Evolutionary conservation across 768 basidiomycete species (phyloP).

Genomic region (Naganishia randhawae): DNA sequence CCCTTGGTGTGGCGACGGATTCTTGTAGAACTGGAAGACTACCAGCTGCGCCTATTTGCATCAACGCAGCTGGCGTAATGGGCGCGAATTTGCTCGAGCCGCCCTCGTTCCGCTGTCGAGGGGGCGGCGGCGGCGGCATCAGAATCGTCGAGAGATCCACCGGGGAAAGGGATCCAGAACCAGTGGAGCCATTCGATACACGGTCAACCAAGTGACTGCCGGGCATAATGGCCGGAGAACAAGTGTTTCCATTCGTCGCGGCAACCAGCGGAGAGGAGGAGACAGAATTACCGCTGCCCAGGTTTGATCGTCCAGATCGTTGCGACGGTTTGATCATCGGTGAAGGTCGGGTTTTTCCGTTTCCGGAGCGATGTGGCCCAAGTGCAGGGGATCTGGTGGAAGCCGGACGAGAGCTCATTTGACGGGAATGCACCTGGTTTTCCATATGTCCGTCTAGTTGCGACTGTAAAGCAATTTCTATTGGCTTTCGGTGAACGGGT

Average conservation of each 20-base stretch:
- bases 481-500: constrained; percentile 15
- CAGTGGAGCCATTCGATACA: constrained; percentile 31
- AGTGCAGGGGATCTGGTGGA: constrained; percentile 17
- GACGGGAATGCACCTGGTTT: background rate
- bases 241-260: constrained; percentile 47
- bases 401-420: background rate
- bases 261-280: constrained; percentile 36
- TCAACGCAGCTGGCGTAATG: constrained; percentile 85
- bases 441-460: constrained; percentile 29
- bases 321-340: constrained; percentile 49
- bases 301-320: constrained; percentile 32
- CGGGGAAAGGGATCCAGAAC: constrained; percentile 61
- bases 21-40: background rate
- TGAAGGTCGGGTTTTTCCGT: constrained; percentile 41
- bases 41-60: constrained; percentile 70
- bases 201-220: constrained; percentile 45
- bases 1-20: background rate
- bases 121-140: constrained; percentile 80
- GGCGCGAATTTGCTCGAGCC: constrained; percentile 55
- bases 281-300: constrained; percentile 27
- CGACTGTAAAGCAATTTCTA: constrained; percentile 23
- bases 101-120: constrained; percentile 34
- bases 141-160: constrained; percentile 64
- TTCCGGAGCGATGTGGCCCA: constrained; percentile 33
- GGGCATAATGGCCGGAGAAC: constrained; percentile 46